Conservation (phyloP, 169 alveolate genomes). For the Cryptosporidium baileyi region DNA sequence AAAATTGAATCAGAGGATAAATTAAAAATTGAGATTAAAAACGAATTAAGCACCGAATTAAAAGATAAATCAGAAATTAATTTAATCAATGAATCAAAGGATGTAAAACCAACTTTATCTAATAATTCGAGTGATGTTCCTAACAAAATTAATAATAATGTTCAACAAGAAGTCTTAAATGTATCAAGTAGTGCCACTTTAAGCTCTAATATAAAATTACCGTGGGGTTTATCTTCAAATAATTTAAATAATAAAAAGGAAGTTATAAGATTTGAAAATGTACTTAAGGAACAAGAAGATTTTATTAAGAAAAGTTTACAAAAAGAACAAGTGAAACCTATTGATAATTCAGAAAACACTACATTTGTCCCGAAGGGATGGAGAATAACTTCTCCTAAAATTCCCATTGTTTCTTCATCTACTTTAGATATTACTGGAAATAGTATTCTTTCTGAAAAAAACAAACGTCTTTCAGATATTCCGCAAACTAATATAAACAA, state of each 20-base stretch:
- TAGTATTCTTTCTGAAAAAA: background rate
- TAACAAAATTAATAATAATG: background rate
- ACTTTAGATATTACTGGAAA: background rate
- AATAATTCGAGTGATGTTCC: background rate
- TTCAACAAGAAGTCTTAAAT: background rate
- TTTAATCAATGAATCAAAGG: too few species aligned
- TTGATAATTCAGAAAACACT: background rate
- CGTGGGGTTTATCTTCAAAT: background rate
- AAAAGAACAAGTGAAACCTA: background rate
- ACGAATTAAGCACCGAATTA: too few species aligned
- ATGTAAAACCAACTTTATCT: too few species aligned
- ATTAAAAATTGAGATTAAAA: too few species aligned
- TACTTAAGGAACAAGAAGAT: constrained; percentile 8
- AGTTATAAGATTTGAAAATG: background rate
- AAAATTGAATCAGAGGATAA: background rate
- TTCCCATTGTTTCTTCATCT: background rate
- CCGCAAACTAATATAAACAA: background rate
- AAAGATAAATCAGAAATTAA: too few species aligned
- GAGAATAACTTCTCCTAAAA: background rate
- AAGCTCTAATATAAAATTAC: background rate
- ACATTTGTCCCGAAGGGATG: constrained; percentile 14
- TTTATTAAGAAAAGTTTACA: background rate
- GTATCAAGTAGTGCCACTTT: background rate
- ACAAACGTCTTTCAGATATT: background rate
- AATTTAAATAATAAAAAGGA: background rate